Conservation (phyloP, 176 grass and related monocot genomes). For the Calamus simplicifolius region DNA sequence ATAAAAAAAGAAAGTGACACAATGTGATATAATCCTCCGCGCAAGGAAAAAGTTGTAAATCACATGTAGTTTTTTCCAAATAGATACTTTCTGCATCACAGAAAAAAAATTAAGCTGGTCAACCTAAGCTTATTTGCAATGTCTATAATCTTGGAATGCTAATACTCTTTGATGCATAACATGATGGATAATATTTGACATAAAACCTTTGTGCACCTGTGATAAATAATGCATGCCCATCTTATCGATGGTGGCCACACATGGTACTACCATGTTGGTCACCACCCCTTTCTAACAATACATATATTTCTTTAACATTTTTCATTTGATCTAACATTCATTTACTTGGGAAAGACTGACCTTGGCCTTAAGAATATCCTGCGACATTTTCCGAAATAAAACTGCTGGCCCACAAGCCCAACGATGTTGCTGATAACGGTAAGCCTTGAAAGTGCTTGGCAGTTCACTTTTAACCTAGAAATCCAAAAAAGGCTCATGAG, state of each 20-base stretch:
- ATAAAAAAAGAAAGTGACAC: constrained; percentile 73
- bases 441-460: constrained; percentile 85
- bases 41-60: constrained; percentile 90
- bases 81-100: constrained; percentile 60
- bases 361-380: constrained; percentile 73
- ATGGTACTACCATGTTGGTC: too few species aligned
- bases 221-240: too few species aligned
- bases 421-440: constrained; percentile 76
- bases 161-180: too few species aligned
- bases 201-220: too few species aligned
- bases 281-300: too few species aligned
- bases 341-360: constrained; percentile 17
- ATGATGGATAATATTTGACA: too few species aligned
- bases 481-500: too few species aligned
- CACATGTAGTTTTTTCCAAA: constrained; percentile 85
- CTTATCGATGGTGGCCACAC: too few species aligned
- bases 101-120: constrained; percentile 8
- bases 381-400: constrained; percentile 63
- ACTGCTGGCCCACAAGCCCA: constrained; percentile 78
- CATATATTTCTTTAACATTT: too few species aligned
- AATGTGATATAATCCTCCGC: constrained; percentile 51
- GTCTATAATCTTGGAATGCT: too few species aligned
- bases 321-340: too few species aligned
- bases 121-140: too few species aligned
- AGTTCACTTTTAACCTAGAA: constrained; percentile 74